These are phyloP conservation scores for Phytophthora palmivora DNA, from an alignment of 352 stramenopile genomes.

Conservation along the genomic window DNA sequence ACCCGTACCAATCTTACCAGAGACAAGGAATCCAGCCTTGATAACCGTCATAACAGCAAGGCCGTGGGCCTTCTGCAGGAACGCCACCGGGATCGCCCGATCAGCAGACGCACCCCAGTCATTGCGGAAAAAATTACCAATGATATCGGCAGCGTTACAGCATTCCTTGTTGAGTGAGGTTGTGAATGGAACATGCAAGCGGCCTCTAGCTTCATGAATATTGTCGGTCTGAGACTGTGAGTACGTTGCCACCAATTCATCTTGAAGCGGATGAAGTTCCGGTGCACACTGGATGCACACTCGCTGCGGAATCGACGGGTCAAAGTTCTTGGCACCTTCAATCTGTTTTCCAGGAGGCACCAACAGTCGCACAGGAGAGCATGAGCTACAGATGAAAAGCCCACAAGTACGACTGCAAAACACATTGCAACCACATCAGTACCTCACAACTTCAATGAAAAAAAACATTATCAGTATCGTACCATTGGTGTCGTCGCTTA, in stretches of 20 bases:
- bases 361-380: slow-evolving; percentile 55
- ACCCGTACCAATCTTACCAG: slow-evolving; percentile 70
- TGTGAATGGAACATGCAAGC: slow-evolving; percentile 54
- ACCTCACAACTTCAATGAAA: neutral
- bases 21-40: slow-evolving; percentile 65
- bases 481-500: slow-evolving; percentile 68
- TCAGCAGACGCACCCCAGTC: slow-evolving; percentile 59
- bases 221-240: slow-evolving; percentile 49
- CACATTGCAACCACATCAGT: no score
- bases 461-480: neutral
- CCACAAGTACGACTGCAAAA: slow-evolving; percentile 44
- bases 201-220: slow-evolving; percentile 41
- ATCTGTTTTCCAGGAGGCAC: slow-evolving; percentile 52
- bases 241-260: slow-evolving; percentile 53
- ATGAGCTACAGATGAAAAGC: slow-evolving; percentile 58
- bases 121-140: slow-evolving; percentile 70
- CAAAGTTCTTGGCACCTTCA: slow-evolving; percentile 57
- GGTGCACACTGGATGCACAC: slow-evolving; percentile 67
- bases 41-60: slow-evolving; percentile 62
- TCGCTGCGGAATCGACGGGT: slow-evolving; percentile 55
- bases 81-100: slow-evolving; percentile 52
- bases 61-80: slow-evolving; percentile 61
- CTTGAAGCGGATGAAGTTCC: slow-evolving; percentile 53
- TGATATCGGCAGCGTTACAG: slow-evolving; percentile 63
- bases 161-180: slow-evolving; percentile 62